Conservation (phyloP, 2,329 filamentous ascomycete genomes). For the Iodosphaeria phyllophila region DNA sequence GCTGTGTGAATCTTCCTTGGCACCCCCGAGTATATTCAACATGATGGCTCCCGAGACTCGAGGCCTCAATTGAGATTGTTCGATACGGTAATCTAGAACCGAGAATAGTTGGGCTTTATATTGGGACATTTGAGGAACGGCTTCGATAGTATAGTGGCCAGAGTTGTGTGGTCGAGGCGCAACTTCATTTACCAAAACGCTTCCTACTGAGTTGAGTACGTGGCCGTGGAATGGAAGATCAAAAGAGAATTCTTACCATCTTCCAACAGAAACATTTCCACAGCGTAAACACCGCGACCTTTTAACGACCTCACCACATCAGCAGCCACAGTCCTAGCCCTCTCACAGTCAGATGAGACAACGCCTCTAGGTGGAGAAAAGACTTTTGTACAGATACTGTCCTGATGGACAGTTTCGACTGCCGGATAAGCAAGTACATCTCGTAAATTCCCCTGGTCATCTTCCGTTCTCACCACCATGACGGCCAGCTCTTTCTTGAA, state of each 20-base stretch:
- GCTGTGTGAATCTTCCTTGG: conserved; percentile 42
- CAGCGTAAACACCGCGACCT: conserved; percentile 86
- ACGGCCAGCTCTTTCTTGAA: conserved; percentile 81
- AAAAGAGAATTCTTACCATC: conserved; percentile 28
- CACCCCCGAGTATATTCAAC: conserved; percentile 64
- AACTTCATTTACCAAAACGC: conserved; percentile 60
- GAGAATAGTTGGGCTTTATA: conserved; percentile 80
- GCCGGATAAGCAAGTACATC: conserved; percentile 58
- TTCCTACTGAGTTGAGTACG: conserved; percentile 15
- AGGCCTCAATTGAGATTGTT: conserved; percentile 33
- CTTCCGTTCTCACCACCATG: conserved; percentile 83
- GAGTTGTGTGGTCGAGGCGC: conserved; percentile 50
- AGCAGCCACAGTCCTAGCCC: conserved; percentile 59
- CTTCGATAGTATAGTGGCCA: conserved; percentile 90
- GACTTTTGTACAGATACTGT: conserved; percentile 85
- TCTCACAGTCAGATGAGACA: conserved; percentile 34
- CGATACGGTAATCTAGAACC: conserved; percentile 49
- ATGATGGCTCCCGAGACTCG: conserved; percentile 49
- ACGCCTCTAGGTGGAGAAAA: conserved; percentile 69
- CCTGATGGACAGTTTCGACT: conserved; percentile 88
- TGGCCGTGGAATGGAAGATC: neutral
- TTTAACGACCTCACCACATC: conserved; percentile 63
- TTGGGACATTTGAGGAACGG: conserved; percentile 69
- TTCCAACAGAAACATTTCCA: conserved; percentile 80
- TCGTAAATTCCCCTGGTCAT: conserved; percentile 31